Evolutionary conservation across 768 basidiomycete species (phyloP).

Genomic region (Leucocoprinus leucothites): DNA sequence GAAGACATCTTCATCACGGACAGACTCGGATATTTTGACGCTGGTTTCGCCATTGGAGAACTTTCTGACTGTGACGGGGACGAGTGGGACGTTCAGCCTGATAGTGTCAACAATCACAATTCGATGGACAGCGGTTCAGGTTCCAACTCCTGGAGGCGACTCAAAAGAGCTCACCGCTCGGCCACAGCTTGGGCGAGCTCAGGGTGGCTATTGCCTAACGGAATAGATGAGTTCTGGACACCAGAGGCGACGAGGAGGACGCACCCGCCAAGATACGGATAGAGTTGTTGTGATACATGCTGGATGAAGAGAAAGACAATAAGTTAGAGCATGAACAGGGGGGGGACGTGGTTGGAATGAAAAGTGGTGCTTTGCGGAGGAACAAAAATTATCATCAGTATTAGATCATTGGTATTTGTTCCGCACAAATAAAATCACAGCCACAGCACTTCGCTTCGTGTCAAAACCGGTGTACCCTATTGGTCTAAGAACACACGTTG

Average conservation of each 20-base stretch:
- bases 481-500: constrained; percentile 9
- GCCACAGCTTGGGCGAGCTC: constrained; percentile 95
- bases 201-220: constrained; percentile 95
- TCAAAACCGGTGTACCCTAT: constrained; percentile 1
- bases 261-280: constrained; percentile 72
- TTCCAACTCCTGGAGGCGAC: constrained; percentile 33
- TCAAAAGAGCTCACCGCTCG: constrained; percentile 84
- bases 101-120: constrained; percentile 42
- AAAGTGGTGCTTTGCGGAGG: constrained; percentile 19
- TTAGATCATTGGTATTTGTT: constrained; percentile 27
- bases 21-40: constrained; percentile 91
- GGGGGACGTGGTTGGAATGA: constrained; percentile 12
- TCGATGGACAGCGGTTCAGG: constrained; percentile 14
- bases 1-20: constrained; percentile 98
- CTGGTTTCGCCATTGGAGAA: constrained; percentile 96
- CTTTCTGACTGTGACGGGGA: constrained; percentile 81
- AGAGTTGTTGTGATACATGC: constrained; percentile 81
- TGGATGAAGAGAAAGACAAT: constrained; percentile 16
- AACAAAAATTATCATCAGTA: constrained; percentile 20
- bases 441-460: constrained; percentile 29
- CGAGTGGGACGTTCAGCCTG: constrained; percentile 88
- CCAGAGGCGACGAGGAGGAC: constrained; percentile 20
- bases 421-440: constrained; percentile 41
- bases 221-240: constrained; percentile 16
- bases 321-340: constrained; percentile 35